Evolutionary conservation across 371 early-diverging fungal species (phyloP).

Genomic region (Saksenaea vasiformis): DNA sequence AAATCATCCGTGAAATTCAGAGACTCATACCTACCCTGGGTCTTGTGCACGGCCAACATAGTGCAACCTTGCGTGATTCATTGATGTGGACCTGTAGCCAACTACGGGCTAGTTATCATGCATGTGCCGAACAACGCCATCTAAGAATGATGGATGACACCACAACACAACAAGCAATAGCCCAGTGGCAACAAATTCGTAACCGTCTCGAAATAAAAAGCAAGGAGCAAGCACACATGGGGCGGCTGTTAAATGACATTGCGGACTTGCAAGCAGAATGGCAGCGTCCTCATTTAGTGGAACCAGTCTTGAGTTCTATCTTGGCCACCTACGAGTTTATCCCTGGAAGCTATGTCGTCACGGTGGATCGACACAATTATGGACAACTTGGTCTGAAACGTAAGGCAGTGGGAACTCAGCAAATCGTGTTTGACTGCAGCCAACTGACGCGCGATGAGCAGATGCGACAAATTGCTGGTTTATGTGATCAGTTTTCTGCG

Average conservation of each 20-base stretch:
- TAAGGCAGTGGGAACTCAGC: background rate
- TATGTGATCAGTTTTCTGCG: slow-evolving; percentile 6
- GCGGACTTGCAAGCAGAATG: background rate
- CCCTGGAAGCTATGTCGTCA: background rate
- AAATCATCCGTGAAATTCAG: background rate
- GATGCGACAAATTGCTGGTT: slow-evolving; percentile 3
- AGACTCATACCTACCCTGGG: slow-evolving; percentile 7
- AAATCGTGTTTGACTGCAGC: background rate
- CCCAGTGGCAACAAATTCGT: background rate
- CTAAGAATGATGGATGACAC: background rate
- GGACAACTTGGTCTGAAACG: slow-evolving; percentile 7
- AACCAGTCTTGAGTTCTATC: background rate
- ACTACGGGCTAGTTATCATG: background rate
- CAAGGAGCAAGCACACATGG: background rate
- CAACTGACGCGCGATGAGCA: slow-evolving; percentile 4
- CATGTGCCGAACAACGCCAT: background rate
- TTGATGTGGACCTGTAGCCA: background rate
- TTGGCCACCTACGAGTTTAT: background rate
- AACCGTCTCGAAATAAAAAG: background rate
- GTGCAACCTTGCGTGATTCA: background rate
- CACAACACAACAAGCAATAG: background rate
- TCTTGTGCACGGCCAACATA: slow-evolving; percentile 6
- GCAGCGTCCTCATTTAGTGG: background rate
- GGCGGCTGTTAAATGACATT: background rate
- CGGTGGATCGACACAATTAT: slow-evolving; percentile 8